These are phyloP conservation scores for Rutidosis leptorrhynchoides DNA, from an alignment of 129 eudicot species.

Conservation along the genomic window DNA sequence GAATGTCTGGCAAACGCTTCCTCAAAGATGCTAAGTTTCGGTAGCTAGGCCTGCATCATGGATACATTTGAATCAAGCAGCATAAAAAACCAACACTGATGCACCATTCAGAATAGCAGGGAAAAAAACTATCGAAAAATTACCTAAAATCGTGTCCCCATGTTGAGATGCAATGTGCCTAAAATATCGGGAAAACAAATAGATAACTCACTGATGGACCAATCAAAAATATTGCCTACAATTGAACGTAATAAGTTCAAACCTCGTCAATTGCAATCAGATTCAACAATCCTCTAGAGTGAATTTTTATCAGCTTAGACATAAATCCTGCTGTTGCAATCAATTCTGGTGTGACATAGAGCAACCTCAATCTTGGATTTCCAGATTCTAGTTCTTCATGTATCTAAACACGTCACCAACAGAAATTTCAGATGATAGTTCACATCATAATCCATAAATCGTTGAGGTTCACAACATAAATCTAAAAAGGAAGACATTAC, in stretches of 20 bases:
- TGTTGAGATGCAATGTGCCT: constrained; percentile 97
- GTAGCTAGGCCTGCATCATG: constrained; percentile 81
- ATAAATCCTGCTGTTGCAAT: constrained; percentile 89
- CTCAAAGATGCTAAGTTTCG: constrained; percentile 88
- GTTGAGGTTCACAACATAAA: background rate
- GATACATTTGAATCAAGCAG: background rate
- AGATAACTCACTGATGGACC: background rate
- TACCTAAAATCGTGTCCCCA: constrained; percentile 99
- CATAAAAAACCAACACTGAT: constrained; percentile 1
- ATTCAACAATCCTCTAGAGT: constrained; percentile 75
- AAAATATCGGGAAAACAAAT: constrained; percentile 26
- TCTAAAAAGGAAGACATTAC: constrained; percentile 32
- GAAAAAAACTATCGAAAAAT: background rate
- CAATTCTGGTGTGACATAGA: constrained; percentile 95
- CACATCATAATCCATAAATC: background rate
- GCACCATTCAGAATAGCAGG: background rate
- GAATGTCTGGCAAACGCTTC: constrained; percentile 54
- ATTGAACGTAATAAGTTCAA: constrained; percentile 9
- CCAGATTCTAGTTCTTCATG: constrained; percentile 86
- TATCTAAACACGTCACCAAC: constrained; percentile 40
- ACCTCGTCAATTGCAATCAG: constrained; percentile 97
- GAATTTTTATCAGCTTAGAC: constrained; percentile 62
- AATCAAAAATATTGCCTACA: background rate
- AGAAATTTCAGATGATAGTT: background rate
- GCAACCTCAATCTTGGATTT: constrained; percentile 80